Evolutionary conservation across 768 basidiomycete genomes (phyloP), one percentile per base, ranked within the genome.

Genomic region (Leccinellum rugosiceps): DNA sequence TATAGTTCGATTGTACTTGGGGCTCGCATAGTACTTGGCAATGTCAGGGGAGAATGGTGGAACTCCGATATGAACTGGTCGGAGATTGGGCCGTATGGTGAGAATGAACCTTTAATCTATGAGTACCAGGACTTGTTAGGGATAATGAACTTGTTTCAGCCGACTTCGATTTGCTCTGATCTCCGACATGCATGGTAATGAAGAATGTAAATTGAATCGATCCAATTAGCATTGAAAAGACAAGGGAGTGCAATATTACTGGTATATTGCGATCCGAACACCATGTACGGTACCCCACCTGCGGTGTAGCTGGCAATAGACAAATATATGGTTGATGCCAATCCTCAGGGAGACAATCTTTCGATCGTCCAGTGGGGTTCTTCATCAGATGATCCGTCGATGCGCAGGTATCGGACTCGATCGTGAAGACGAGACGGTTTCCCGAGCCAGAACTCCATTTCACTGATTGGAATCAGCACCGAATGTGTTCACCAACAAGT

Each of bases 371-470:
- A 97, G 61, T 71, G 72, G 13, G 83, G 77, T 23, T 75, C 68
- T 45, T 80, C 81, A 13, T 81, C 79, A 0, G 77, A 60, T 15
- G 79, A 75, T 34, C 74, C 78, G 50, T 78, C 76, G 19, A 74
- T 68, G n/a, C 83, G 84, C 50, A 83, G 75, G 71, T 93, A 94
- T 25, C 83, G 84, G 58, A 96, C 83, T 45, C 95, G 86, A 71
- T 98, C 94, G 64, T 98, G 95, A 50, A 98, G 76, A 38, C 96
- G 83, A 25, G 92, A 95, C n/a, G 92, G 92, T 65, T 94, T 90
- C 30, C 96, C 96, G n/a, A 83, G 80, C 96, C 96, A 98, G 71
- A 98, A 98, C 69, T 98, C 96, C 51, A 98, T 80, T 75, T 98
- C 96, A 58, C 94, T 97, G 65, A 38, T 51, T 4, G 34, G 50